Evolutionary conservation across 345 rosid species (phyloP).

Genomic region (Clarkia xantiana): DNA sequence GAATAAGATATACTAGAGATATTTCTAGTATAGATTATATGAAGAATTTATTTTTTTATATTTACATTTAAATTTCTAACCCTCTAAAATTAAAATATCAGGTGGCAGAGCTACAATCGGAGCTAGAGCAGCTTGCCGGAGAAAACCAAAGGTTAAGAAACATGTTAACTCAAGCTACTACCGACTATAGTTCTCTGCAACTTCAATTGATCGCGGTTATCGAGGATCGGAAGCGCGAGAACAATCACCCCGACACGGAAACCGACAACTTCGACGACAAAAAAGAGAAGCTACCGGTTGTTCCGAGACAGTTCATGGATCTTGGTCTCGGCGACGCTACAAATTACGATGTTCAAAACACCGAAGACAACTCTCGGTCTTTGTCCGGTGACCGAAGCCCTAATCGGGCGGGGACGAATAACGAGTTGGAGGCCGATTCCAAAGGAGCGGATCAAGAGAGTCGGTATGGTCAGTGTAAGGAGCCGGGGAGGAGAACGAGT

Average conservation of each 20-base stretch:
- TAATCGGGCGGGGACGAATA: constrained; percentile 25
- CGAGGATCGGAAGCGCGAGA: constrained; percentile 13
- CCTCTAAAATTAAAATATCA: constrained; percentile 10
- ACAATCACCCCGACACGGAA: too few relatives aligned
- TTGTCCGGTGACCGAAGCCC: constrained; percentile 32
- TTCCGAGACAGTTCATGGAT: constrained; percentile 38
- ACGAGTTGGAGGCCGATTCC: constrained; percentile 10
- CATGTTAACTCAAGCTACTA: constrained; percentile 25
- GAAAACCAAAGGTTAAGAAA: constrained; percentile 37
- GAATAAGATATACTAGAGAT: too few relatives aligned
- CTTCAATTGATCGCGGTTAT: constrained; percentile 21
- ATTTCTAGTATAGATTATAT: too few relatives aligned
- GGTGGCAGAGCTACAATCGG: constrained; percentile 32
- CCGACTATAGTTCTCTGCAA: constrained; percentile 27
- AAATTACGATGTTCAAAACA: background rate
- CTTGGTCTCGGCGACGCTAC: constrained; percentile 23
- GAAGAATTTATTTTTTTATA: too few relatives aligned
- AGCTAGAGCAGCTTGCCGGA: constrained; percentile 24
- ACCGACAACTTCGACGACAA: constrained; percentile 4
- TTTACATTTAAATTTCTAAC: too few relatives aligned
- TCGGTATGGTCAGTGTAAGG: background rate
- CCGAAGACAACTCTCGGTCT: constrained; percentile 28
- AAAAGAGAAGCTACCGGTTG: constrained; percentile 9
- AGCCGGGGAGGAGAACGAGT: constrained; percentile 15
- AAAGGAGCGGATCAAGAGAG: constrained; percentile 5